These are phyloP conservation scores for Kluyveromyces aestuarii DNA, from an alignment of 805 yeast genomes.

Conservation along the genomic window DNA sequence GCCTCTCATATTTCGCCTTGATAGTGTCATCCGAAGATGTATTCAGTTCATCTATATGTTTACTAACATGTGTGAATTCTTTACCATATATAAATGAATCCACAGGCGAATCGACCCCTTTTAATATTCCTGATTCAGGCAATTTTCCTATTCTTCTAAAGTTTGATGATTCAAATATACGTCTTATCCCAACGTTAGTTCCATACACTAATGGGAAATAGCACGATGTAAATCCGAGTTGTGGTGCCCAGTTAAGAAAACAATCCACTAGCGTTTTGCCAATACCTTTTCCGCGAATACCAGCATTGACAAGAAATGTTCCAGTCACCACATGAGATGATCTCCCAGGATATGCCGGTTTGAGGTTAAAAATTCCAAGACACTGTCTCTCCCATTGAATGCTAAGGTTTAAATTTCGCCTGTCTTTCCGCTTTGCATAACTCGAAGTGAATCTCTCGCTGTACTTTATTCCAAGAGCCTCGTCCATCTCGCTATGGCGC, in stretches of 20 bases:
- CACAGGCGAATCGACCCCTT: conserved; percentile 76
- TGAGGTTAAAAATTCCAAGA: conserved; percentile 75
- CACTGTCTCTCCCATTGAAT: conserved; percentile 91
- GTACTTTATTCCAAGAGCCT: not conserved
- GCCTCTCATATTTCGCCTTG: conserved; percentile 56
- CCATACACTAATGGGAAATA: conserved; percentile 83
- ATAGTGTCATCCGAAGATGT: conserved; percentile 21
- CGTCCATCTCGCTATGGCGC: conserved; percentile 12
- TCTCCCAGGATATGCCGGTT: conserved; percentile 88
- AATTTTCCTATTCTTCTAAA: conserved; percentile 74
- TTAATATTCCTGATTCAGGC: conserved; percentile 80
- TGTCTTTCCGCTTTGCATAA: conserved; percentile 21
- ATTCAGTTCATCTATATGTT: conserved; percentile 22
- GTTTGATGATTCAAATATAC: conserved; percentile 65
- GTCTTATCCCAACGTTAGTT: conserved; percentile 73
- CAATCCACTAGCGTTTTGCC: conserved; percentile 81
- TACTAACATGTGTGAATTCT: conserved; percentile 48
- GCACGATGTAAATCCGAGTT: conserved; percentile 76
- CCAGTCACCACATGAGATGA: conserved; percentile 91
- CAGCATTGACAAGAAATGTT: conserved; percentile 82
- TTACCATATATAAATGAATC: conserved; percentile 83
- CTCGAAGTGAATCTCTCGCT: conserved; percentile 15
- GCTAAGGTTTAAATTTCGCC: conserved; percentile 20
- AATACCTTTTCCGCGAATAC: conserved; percentile 85
- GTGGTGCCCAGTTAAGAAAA: conserved; percentile 84